phyloP scores from a whole-genome alignment of 495 filamentous ascomycete genomes.

The Penicillium angulare region DNA sequence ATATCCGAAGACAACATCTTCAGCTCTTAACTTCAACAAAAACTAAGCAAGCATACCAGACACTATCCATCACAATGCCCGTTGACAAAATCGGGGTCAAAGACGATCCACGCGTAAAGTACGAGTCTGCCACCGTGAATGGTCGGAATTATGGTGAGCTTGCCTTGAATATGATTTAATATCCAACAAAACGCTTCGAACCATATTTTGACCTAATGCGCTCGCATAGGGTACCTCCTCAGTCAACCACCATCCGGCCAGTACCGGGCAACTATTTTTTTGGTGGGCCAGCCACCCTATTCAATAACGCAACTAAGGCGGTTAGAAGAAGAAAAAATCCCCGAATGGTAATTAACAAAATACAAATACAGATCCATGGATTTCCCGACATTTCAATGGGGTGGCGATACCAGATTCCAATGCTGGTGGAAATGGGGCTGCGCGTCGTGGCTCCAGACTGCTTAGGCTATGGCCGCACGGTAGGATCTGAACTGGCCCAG shows the following conservation, averaged over 20 bases:
- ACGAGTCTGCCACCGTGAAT: constrained; percentile 59
- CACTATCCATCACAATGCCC: constrained; percentile 32
- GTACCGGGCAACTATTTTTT: constrained; percentile 61
- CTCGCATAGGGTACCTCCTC: constrained; percentile 58
- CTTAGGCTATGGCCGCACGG: constrained; percentile 78
- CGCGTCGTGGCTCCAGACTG: constrained; percentile 76
- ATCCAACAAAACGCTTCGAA: constrained; percentile 1
- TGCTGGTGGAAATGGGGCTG: constrained; percentile 64
- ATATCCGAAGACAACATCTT: no score
- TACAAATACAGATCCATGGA: constrained; percentile 57
- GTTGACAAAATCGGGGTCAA: constrained; percentile 60
- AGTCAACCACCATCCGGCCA: constrained; percentile 53
- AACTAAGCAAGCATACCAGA: neutral
- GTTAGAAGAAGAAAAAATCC: no score
- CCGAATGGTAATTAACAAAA: no score
- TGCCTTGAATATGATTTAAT: neutral
- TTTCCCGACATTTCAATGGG: constrained; percentile 68
- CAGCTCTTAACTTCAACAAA: no score
- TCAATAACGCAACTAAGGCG: no score
- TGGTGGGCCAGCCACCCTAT: no score
- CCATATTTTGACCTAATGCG: constrained; percentile 3
- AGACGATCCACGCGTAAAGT: constrained; percentile 60
- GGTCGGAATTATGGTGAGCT: constrained; percentile 60
- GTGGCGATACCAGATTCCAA: constrained; percentile 83
- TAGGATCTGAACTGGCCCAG: constrained; percentile 28